Conservation (phyloP, 2,329 filamentous ascomycete genomes). For the Xylaria sp. region DNA sequence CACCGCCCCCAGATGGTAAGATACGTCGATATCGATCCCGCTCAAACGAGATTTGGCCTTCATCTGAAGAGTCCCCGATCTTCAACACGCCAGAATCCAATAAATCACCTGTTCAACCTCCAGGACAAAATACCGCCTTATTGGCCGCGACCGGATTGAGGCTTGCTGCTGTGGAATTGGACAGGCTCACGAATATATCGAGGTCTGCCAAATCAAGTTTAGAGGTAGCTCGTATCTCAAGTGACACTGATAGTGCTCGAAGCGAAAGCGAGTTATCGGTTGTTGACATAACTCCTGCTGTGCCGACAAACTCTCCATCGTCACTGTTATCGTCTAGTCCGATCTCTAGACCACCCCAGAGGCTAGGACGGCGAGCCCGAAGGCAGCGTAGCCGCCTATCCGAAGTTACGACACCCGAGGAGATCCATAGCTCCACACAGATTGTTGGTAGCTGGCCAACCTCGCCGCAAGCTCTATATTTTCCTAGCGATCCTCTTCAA, state of each 20-base stretch:
- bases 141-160: constrained; percentile 44
- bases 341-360: constrained; percentile 31
- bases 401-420: constrained; percentile 48
- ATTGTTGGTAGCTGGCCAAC: background rate
- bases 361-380: constrained; percentile 39
- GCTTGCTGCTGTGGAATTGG: constrained; percentile 46
- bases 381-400: constrained; percentile 46
- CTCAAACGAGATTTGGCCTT: constrained; percentile 46
- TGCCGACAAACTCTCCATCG: constrained; percentile 33
- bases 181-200: constrained; percentile 40
- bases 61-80: constrained; percentile 47
- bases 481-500: constrained; percentile 34
- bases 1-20: constrained; percentile 42
- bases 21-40: constrained; percentile 47
- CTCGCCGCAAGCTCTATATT: constrained; percentile 8
- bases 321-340: constrained; percentile 33
- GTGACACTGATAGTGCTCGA: constrained; percentile 26
- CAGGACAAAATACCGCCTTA: constrained; percentile 36
- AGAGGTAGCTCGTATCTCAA: constrained; percentile 29
- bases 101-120: constrained; percentile 22
- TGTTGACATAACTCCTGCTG: constrained; percentile 20
- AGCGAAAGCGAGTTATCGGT: constrained; percentile 32
- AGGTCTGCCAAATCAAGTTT: constrained; percentile 33
- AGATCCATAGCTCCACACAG: constrained; percentile 36
- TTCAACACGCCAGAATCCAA: constrained; percentile 48